Conservation (phyloP, 2,329 filamentous ascomycete species). For the Nigrospora oryzae region DNA sequence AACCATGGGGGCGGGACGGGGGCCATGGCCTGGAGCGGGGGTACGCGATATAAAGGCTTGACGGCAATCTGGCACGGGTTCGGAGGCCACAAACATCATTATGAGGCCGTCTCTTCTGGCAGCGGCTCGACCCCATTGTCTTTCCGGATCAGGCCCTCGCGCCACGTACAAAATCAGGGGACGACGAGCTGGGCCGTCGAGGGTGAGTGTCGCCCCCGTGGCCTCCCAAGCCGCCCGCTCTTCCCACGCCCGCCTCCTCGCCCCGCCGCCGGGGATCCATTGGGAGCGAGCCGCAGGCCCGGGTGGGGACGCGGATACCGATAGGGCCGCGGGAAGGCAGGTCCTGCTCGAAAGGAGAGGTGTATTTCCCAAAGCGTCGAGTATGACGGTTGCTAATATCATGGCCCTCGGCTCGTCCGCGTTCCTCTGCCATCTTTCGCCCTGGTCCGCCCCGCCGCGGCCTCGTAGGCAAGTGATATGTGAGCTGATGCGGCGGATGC, state of each 20-base stretch:
- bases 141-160: constrained; percentile 6
- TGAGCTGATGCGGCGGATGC: too few species aligned
- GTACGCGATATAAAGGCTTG: too few species aligned
- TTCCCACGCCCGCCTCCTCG: too few species aligned
- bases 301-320: constrained; percentile 9
- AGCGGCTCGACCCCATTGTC: constrained; percentile 9
- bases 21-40: too few species aligned
- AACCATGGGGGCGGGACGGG: too few species aligned
- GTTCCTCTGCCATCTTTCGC: too few species aligned
- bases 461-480: too few species aligned
- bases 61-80: too few species aligned
- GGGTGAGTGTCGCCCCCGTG: constrained; percentile 1
- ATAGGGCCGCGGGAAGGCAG: constrained; percentile 19
- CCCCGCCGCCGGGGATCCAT: too few species aligned
- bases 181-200: constrained; percentile 4
- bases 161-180: constrained; percentile 3
- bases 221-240: too few species aligned
- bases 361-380: constrained; percentile 7
- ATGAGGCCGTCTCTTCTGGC: constrained; percentile 5
- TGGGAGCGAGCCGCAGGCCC: too few species aligned
- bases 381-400: constrained; percentile 1
- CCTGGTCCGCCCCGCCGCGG: too few species aligned
- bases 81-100: constrained; percentile 11
- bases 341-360: constrained; percentile 13
- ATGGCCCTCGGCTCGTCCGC: background rate